These are phyloP conservation scores for Globisporangium orthogonon DNA, from an alignment of 352 stramenopile species.

Conservation along the genomic window DNA sequence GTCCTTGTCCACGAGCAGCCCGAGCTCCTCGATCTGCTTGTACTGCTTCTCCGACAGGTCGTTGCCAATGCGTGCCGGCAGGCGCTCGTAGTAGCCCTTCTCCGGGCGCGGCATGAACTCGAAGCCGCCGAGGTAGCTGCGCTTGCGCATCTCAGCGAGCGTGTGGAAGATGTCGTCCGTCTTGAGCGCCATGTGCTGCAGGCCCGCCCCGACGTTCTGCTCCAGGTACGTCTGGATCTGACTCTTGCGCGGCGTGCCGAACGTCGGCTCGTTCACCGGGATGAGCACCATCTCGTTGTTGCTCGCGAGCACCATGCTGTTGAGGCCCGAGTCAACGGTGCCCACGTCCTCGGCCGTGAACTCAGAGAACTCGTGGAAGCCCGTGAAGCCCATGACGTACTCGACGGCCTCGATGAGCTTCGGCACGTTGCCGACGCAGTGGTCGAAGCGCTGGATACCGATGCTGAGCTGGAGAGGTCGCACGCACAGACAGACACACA, in stretches of 20 bases:
- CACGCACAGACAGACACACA: neutral
- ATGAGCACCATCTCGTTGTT: conserved; percentile 93
- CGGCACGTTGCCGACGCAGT: conserved; percentile 89
- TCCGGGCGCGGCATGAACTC: conserved; percentile 86
- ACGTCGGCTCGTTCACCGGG: conserved; percentile 94
- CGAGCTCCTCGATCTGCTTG: conserved; percentile 88
- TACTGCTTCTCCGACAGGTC: conserved; percentile 84
- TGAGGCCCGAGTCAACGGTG: conserved; percentile 92
- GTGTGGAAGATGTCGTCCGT: conserved; percentile 95
- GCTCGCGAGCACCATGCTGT: conserved; percentile 92
- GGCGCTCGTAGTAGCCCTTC: conserved; percentile 88
- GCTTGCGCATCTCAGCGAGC: conserved; percentile 76
- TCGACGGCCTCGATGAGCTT: conserved; percentile 82
- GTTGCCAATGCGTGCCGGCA: conserved; percentile 76
- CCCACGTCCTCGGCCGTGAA: conserved; percentile 94
- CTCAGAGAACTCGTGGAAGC: conserved; percentile 93
- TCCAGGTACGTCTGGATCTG: conserved; percentile 96
- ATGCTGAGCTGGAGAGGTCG: conserved; percentile 41
- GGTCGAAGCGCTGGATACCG: conserved; percentile 84
- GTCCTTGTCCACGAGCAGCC: conserved; percentile 93
- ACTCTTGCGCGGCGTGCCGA: conserved; percentile 89
- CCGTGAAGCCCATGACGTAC: conserved; percentile 75
- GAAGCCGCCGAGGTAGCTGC: conserved; percentile 66
- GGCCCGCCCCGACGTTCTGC: conserved; percentile 91
- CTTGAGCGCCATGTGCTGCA: conserved; percentile 97